Base-by-base conservation (phyloP, 768 basidiomycete species). In the Favolaschia claudopus region DNA sequence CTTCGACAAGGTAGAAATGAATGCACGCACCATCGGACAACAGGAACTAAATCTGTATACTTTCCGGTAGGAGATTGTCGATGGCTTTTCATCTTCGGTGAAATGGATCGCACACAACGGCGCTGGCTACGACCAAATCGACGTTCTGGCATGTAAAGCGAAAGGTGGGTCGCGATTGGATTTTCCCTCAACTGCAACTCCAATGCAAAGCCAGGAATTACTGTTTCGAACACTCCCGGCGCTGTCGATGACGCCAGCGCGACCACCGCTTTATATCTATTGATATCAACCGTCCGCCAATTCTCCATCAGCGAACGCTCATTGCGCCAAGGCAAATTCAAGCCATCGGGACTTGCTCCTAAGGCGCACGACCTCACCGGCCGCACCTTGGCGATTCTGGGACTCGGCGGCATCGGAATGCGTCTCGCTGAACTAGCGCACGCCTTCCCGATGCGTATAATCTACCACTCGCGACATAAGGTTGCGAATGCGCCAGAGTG, bases 71-170 rank as follows among this genome's bases (percentile, higher is more conserved):
- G 90, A 89, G 61, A 79, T 96, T 63, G 80, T 97, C 63, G 73
- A 79, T 45, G 85, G 82, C 0, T 78, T 97, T 10, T 88, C 93
- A 1, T 60, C 79, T 1, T 80, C 79, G 19, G 82, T 96, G 61
- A 88, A 88, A 68, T 95, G 91, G 89, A 93, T 96, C 69, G 92
- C 89, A 1, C 94, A 95, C 72, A 95, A 95, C 55, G 95, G 95
- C 12, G 94, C 95, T 0, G 94, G 95, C 0, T 97, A 97, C 70
- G 94, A 97, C 70, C 87, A 89, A 60, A 89, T 96, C 63, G 90
- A 95, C 68, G 85, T 95, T 15, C 72, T 75, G 7, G 89, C 89
- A 5, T 89, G 89, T 72, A 91, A 85, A 68, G 84, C 80, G 10
- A 82, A 82, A 72, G 91, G 92, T 90, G 64, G 17, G 72, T 62